A percentile compares a stretch with the other conserved stretches of the same genome.
Evolutionary conservation across 2,329 filamentous ascomycete species (phyloP).

Genomic region (Diaporthe vaccinii): DNA sequence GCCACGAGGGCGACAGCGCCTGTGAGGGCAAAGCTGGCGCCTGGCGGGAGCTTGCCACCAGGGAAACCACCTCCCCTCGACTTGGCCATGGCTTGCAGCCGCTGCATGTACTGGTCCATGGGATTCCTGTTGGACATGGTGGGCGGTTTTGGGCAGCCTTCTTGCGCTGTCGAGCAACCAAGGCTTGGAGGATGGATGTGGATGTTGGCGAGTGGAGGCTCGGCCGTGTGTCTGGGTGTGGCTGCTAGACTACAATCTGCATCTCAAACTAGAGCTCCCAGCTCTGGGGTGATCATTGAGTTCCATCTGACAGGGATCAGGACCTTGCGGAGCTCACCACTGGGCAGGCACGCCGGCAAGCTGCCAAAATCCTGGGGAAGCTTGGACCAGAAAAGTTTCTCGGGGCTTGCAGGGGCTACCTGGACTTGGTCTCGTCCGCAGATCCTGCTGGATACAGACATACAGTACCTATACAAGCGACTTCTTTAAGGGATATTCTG

Average conservation of each 20-base stretch:
- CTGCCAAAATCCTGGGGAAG: conserved; percentile 35
- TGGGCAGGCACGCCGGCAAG: conserved; percentile 15
- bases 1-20: conserved; percentile 61
- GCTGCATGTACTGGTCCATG: conserved; percentile 65
- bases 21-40: conserved; percentile 55
- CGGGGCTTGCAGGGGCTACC: conserved; percentile 21
- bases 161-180: conserved; percentile 4
- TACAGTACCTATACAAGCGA: not conserved
- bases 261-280: conserved; percentile 19
- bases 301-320: conserved; percentile 35
- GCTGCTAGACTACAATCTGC: not conserved
- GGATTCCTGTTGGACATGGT: conserved; percentile 55
- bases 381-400: conserved; percentile 37
- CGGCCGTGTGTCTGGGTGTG: conserved; percentile 8
- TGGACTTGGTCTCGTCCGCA: not conserved
- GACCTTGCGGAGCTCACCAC: conserved; percentile 6
- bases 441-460: not conserved
- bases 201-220: conserved; percentile 33
- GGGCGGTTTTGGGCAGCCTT: conserved; percentile 31
- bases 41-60: conserved; percentile 58
- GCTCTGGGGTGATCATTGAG: conserved; percentile 36
- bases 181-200: conserved; percentile 21
- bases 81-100: conserved; percentile 64
- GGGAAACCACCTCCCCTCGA: conserved; percentile 57
- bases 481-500: not conserved